Conservation (phyloP, 2,329 filamentous ascomycete genomes). For the Hawksworthiomyces lignivorus region DNA sequence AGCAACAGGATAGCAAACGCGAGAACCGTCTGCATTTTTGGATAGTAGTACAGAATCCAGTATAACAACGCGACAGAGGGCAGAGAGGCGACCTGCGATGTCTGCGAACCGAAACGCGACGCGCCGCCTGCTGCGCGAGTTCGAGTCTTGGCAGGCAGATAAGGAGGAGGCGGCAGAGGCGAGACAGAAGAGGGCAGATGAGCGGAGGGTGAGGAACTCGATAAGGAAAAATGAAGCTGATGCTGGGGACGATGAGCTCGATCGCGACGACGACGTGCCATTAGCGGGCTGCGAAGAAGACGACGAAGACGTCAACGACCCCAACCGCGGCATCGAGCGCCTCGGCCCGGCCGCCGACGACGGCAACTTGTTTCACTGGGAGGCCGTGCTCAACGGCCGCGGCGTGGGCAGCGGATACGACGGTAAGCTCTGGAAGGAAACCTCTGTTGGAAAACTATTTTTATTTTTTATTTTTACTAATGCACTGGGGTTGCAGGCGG, state of each 20-base stretch:
- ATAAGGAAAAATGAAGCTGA: no score
- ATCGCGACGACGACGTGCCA: neutral
- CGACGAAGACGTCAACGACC: conserved; percentile 9
- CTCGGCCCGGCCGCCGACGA: conserved; percentile 44
- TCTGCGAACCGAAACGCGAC: conserved; percentile 39
- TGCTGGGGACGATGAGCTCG: neutral
- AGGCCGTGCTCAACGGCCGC: conserved; percentile 52
- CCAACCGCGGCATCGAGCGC: conserved; percentile 43
- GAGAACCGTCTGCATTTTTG: no score
- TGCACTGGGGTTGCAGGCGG: conserved; percentile 41
- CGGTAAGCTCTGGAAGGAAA: no score
- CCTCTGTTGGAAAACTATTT: no score
- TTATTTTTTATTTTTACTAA: neutral
- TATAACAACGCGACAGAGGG: no score
- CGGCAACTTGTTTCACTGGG: conserved; percentile 49
- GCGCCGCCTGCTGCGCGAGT: conserved; percentile 51
- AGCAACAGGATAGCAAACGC: no score
- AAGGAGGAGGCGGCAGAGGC: conserved; percentile 22
- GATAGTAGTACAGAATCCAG: no score
- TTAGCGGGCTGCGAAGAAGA: neutral
- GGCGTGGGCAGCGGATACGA: conserved; percentile 50
- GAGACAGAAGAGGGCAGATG: no score
- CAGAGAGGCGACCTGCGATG: no score
- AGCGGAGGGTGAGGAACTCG: no score
- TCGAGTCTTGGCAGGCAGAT: conserved; percentile 45